Evolutionary conservation across 345 rosid genomes (phyloP).

Genomic region (Eutrema japonicum): DNA sequence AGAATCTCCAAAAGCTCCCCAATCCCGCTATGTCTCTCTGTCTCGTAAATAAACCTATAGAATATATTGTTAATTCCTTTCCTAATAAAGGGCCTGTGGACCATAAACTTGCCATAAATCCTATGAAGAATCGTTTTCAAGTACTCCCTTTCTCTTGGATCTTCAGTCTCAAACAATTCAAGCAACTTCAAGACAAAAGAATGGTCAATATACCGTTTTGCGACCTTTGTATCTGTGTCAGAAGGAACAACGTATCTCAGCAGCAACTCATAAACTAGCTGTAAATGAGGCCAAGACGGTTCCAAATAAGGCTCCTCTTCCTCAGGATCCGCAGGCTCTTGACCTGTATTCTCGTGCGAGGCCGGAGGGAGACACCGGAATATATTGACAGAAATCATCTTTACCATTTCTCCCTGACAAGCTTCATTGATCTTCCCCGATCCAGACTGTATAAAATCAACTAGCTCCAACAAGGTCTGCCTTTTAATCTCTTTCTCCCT

Average conservation of each 20-base stretch:
- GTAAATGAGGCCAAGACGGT: conserved; percentile 92
- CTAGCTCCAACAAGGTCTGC: conserved; percentile 73
- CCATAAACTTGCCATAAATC: conserved; percentile 94
- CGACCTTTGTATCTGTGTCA: conserved; percentile 78
- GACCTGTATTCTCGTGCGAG: conserved; percentile 81
- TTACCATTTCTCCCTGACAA: conserved; percentile 86
- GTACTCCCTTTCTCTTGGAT: conserved; percentile 82
- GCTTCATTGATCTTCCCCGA: conserved; percentile 65
- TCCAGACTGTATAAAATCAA: conserved; percentile 81
- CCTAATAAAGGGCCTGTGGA: conserved; percentile 85
- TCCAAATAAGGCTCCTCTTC: conserved; percentile 88
- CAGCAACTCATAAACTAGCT: conserved; percentile 78
- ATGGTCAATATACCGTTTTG: conserved; percentile 80
- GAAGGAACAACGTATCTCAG: conserved; percentile 78
- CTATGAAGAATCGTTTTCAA: conserved; percentile 85
- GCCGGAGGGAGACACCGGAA: conserved; percentile 80
- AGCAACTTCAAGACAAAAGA: conserved; percentile 73
- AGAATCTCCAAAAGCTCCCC: conserved; percentile 87
- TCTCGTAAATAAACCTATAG: conserved; percentile 85
- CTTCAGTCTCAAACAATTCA: conserved; percentile 85
- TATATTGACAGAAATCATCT: conserved; percentile 65
- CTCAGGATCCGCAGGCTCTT: conserved; percentile 70
- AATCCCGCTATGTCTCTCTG: conserved; percentile 80
- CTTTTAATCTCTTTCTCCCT: conserved; percentile 88
- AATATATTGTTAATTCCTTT: conserved; percentile 78